These are phyloP conservation scores for Cardiospermum halicacabum DNA, from an alignment of 345 rosid genomes.

Conservation along the genomic window DNA sequence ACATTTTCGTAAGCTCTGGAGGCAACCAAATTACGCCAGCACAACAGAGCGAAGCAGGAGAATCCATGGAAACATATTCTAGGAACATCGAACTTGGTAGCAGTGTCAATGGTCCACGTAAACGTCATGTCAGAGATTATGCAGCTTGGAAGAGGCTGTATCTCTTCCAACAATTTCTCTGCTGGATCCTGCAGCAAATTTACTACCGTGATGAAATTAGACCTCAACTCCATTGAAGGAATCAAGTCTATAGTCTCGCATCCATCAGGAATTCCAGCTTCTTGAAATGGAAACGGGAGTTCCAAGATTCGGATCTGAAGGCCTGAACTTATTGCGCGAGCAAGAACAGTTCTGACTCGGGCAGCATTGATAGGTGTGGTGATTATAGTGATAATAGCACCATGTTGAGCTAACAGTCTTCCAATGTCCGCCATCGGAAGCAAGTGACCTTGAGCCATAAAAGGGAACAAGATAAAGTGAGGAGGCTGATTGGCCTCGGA, in stretches of 20 bases:
- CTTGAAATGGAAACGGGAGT: neutral
- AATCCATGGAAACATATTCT: constrained; percentile 32
- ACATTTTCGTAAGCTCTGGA: neutral
- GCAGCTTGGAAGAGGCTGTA: constrained; percentile 24
- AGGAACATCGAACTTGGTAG: constrained; percentile 26
- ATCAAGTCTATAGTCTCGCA: constrained; percentile 1
- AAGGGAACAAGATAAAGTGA: constrained; percentile 45
- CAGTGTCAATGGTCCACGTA: constrained; percentile 21
- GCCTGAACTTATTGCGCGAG: neutral
- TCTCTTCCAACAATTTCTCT: constrained; percentile 8
- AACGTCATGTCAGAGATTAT: constrained; percentile 34
- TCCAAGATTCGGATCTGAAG: neutral
- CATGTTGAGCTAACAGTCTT: constrained; percentile 31
- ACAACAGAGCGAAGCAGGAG: constrained; percentile 30
- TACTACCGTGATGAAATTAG: neutral
- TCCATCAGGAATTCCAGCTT: neutral
- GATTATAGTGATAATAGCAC: constrained; percentile 26
- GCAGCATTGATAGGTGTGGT: constrained; percentile 17
- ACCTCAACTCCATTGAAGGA: neutral
- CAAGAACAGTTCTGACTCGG: neutral
- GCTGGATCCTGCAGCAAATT: constrained; percentile 2
- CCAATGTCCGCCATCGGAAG: constrained; percentile 44
- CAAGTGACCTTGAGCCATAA: constrained; percentile 43
- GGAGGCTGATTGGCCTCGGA: constrained; percentile 22
- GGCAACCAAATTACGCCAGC: constrained; percentile 8